These are phyloP conservation scores for Eragrostis nindensis DNA, from an alignment of 176 grass and related monocot genomes.

Conservation along the genomic window DNA sequence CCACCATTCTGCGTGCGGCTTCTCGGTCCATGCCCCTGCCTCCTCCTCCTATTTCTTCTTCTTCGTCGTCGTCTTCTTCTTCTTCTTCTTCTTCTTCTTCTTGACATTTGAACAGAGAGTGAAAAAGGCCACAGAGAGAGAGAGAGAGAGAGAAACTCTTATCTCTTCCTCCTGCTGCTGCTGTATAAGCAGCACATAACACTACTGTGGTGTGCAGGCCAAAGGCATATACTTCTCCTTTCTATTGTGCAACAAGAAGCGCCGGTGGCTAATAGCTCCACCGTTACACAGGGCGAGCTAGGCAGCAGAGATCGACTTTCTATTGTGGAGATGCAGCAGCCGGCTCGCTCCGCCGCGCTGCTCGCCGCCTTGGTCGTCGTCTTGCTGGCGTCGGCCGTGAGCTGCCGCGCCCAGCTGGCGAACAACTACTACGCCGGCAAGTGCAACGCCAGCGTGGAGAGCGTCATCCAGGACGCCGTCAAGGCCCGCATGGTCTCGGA, in stretches of 20 bases:
- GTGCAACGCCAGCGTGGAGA: constrained; percentile 76
- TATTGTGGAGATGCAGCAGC: constrained; percentile 34
- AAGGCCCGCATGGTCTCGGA: constrained; percentile 53
- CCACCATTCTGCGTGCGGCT: constrained; percentile 11
- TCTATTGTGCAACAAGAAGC: too few relatives aligned
- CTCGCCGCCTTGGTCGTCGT: constrained; percentile 11
- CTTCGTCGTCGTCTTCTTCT: too few relatives aligned
- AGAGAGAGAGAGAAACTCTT: too few relatives aligned
- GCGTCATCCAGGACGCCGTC: constrained; percentile 57
- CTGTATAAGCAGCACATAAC: not conserved
- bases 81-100: too few relatives aligned
- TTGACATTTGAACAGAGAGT: not conserved
- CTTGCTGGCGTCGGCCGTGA: constrained; percentile 9
- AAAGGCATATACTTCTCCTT: not conserved
- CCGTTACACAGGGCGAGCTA: too few relatives aligned
- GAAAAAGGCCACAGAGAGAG: too few relatives aligned
- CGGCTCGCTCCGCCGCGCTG: constrained; percentile 19
- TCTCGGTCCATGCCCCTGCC: not conserved
- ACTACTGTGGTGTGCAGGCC: not conserved
- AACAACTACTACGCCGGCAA: constrained; percentile 64
- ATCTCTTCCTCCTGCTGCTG: not conserved
- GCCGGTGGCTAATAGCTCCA: too few relatives aligned
- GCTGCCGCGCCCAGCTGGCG: constrained; percentile 49
- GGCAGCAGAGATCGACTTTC: too few relatives aligned
- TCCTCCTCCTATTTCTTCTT: too few relatives aligned